Evolutionary conservation across 2,329 filamentous ascomycete species (phyloP).

Genomic region (Penicillium sp.): DNA sequence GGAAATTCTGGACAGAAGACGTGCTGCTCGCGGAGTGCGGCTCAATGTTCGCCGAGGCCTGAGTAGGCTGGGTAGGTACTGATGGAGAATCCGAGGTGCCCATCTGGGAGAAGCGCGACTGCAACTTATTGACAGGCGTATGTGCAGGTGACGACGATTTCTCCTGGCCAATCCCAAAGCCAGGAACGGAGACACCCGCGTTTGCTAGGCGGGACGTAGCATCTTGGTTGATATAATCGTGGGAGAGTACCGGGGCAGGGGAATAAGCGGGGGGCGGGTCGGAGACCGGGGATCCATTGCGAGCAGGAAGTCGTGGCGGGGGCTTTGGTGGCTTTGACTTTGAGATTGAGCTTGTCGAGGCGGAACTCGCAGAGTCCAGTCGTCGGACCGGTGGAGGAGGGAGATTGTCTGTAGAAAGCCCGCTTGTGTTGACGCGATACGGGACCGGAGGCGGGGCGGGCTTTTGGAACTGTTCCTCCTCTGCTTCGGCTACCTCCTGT

Average conservation of each 20-base stretch:
- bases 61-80: constrained; percentile 26
- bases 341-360: constrained; percentile 19
- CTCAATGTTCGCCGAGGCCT: constrained; percentile 50
- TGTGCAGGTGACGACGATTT: constrained; percentile 20
- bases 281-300: constrained; percentile 47
- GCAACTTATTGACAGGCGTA: constrained; percentile 55
- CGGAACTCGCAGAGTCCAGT: constrained; percentile 25
- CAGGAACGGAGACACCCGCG: constrained; percentile 70
- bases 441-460: constrained; percentile 51
- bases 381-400: constrained; percentile 60
- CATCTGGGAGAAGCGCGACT: constrained; percentile 56
- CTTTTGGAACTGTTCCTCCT: constrained; percentile 24
- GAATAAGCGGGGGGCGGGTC: constrained; percentile 42
- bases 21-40: constrained; percentile 19
- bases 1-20: constrained; percentile 42
- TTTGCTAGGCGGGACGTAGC: constrained; percentile 59
- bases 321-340: constrained; percentile 46
- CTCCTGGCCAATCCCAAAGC: constrained; percentile 57
- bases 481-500: constrained; percentile 27
- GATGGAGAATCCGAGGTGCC: constrained; percentile 31
- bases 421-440: constrained; percentile 62
- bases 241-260: constrained; percentile 31
- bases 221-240: constrained; percentile 46
- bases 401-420: constrained; percentile 58
- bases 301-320: constrained; percentile 63